These are phyloP conservation scores for Hortiboletus campestris DNA, from an alignment of 768 basidiomycete genomes.

Conservation along the genomic window DNA sequence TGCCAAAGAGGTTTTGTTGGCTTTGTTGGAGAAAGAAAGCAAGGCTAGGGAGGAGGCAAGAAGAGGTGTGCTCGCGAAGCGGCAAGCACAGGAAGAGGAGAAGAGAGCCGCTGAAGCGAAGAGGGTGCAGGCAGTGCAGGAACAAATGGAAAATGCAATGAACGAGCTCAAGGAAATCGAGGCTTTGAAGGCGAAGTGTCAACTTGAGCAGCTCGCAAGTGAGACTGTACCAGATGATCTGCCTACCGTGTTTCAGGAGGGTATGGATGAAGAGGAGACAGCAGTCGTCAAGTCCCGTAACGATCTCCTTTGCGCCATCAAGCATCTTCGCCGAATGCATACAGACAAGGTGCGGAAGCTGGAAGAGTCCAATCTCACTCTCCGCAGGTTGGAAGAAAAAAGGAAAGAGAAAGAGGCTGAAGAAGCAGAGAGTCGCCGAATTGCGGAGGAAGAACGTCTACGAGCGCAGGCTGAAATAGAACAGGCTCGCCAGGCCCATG, in stretches of 20 bases:
- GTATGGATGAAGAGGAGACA: conserved; percentile 20
- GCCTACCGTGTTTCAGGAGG: conserved; percentile 21
- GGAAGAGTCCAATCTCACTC: conserved; percentile 13
- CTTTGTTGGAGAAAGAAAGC: conserved; percentile 23
- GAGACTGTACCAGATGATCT: conserved; percentile 7
- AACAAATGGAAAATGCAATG: conserved; percentile 19
- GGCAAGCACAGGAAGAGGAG: conserved; percentile 30
- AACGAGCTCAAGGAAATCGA: conserved; percentile 17
- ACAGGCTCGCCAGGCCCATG: conserved; percentile 3
- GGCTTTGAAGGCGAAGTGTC: conserved; percentile 4
- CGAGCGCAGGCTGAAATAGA: conserved; percentile 11
- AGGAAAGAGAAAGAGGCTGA: conserved; percentile 15
- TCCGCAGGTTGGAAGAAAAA: conserved; percentile 28
- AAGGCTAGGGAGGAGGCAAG: conserved; percentile 26
- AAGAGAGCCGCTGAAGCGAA: conserved; percentile 14
- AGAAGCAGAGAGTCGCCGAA: conserved; percentile 14
- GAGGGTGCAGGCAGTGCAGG: conserved; percentile 14
- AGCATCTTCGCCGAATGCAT: conserved; percentile 17
- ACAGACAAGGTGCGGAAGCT: conserved; percentile 16
- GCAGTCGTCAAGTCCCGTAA: conserved; percentile 7
- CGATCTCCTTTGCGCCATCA: conserved; percentile 11
- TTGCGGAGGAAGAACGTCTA: conserved; percentile 17
- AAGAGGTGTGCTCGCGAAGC: conserved; percentile 13
- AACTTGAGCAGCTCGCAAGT: background rate
- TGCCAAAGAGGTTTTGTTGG: conserved; percentile 17